Evolutionary conservation across 1,284 basidiomycete genomes (phyloP).

Genomic region (Apiotrichum siamense): DNA sequence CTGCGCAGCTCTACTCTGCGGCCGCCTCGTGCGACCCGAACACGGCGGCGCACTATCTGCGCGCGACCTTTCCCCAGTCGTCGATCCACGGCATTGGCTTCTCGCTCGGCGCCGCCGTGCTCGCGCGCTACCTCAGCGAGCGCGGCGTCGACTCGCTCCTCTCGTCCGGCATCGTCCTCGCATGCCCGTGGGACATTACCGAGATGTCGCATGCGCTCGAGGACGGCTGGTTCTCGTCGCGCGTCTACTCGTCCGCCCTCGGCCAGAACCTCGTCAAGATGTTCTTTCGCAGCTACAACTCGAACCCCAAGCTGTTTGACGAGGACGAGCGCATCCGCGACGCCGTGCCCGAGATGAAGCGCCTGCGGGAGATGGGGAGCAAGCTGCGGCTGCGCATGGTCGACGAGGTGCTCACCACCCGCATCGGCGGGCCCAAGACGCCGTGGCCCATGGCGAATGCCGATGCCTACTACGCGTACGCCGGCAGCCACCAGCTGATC

Average conservation of each 20-base stretch:
- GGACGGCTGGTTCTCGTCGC: slow-evolving; percentile 58
- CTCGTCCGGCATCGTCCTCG: slow-evolving; percentile 67
- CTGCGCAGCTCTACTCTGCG: slow-evolving; percentile 73
- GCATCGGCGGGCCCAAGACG: slow-evolving; percentile 65
- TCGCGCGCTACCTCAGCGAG: slow-evolving; percentile 87
- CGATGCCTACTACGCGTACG: slow-evolving; percentile 76
- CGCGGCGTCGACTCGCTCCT: slow-evolving; percentile 74
- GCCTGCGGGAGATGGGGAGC: slow-evolving; percentile 13
- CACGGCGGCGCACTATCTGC: slow-evolving; percentile 70
- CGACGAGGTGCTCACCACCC: slow-evolving; percentile 59
- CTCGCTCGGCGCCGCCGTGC: slow-evolving; percentile 86
- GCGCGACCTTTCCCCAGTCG: slow-evolving; percentile 67
- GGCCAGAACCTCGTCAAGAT: slow-evolving; percentile 68
- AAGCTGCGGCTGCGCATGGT: slow-evolving; percentile 32
- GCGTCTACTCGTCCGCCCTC: slow-evolving; percentile 78
- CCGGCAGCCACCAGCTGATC: slow-evolving; percentile 42
- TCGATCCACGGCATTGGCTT: slow-evolving; percentile 84
- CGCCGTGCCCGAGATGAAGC: slow-evolving; percentile 18
- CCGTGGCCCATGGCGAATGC: slow-evolving; percentile 71
- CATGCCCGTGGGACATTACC: slow-evolving; percentile 53
- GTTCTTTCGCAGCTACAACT: slow-evolving; percentile 57
- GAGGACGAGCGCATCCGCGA: slow-evolving; percentile 13
- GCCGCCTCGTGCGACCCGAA: slow-evolving; percentile 76
- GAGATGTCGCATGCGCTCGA: slow-evolving; percentile 51
- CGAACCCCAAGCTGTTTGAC: slow-evolving; percentile 28